Conservation (phyloP, 768 basidiomycete genomes). For the Pleurotus sapidus region DNA sequence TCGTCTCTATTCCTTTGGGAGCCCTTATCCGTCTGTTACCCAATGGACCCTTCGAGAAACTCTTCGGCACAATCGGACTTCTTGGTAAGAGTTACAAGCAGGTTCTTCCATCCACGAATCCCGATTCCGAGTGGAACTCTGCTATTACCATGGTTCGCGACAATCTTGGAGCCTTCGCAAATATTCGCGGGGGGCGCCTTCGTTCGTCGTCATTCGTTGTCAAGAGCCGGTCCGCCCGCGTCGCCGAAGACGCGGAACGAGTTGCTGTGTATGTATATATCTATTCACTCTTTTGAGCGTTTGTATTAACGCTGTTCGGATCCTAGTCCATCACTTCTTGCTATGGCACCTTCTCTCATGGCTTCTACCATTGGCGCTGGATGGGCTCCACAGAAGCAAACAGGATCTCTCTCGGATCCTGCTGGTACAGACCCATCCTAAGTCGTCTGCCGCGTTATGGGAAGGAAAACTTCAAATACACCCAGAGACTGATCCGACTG, state of each 20-base stretch:
- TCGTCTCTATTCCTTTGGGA: constrained; percentile 87
- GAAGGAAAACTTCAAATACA: constrained; percentile 86
- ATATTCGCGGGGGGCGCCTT: constrained; percentile 85
- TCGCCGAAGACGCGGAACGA: constrained; percentile 45
- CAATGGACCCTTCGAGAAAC: constrained; percentile 69
- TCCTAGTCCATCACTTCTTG: constrained; percentile 32
- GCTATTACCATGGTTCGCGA: constrained; percentile 84
- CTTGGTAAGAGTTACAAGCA: constrained; percentile 35
- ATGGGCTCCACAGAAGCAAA: constrained; percentile 38
- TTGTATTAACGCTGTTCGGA: constrained; percentile 8
- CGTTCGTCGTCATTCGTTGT: constrained; percentile 83
- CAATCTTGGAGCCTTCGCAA: constrained; percentile 79
- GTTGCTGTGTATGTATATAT: constrained; percentile 39
- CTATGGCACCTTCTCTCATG: constrained; percentile 51
- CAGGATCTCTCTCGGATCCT: constrained; percentile 67
- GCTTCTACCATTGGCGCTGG: constrained; percentile 68
- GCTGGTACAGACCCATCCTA: constrained; percentile 76
- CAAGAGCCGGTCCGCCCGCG: constrained; percentile 69
- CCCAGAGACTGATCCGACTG: constrained; percentile 75
- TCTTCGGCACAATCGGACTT: constrained; percentile 23
- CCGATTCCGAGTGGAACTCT: constrained; percentile 69
- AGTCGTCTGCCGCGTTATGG: constrained; percentile 79
- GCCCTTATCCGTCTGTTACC: constrained; percentile 78
- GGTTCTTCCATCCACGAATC: constrained; percentile 58
- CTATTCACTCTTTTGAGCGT: neutral